A percentile compares a stretch with the other conserved stretches of the same genome.
phyloP scores from a whole-genome alignment of 2,329 filamentous ascomycete species.

The Colletotrichum echinochloae region DNA sequence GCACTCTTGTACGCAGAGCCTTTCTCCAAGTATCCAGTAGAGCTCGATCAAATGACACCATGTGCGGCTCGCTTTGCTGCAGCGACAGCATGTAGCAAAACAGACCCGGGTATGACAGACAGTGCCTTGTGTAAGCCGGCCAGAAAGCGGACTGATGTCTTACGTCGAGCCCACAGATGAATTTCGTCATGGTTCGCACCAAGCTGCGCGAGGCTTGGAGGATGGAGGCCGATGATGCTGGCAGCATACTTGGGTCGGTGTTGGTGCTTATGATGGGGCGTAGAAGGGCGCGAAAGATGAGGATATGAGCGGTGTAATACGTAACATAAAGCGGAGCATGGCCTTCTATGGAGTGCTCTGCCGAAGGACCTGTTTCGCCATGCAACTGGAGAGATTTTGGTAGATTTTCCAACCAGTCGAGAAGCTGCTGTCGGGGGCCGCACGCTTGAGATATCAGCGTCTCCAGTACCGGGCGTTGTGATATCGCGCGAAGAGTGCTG shows the following conservation, averaged over 20 bases:
- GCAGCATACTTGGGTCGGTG: not conserved
- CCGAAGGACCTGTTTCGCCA: too few species aligned
- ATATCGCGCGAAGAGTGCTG: too few species aligned
- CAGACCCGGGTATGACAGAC: not conserved
- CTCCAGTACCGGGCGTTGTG: too few species aligned
- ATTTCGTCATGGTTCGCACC: not conserved
- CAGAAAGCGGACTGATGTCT: not conserved
- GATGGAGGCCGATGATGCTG: not conserved
- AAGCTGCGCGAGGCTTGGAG: not conserved
- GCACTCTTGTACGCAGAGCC: not conserved
- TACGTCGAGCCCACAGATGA: not conserved
- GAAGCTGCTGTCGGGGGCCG: too few species aligned
- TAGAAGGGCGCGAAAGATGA: not conserved
- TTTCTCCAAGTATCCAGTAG: not conserved
- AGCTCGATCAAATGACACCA: not conserved
- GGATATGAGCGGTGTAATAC: not conserved
- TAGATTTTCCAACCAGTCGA: too few species aligned
- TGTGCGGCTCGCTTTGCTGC: not conserved
- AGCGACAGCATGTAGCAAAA: not conserved
- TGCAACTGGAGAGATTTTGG: too few species aligned
- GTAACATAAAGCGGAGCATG: not conserved
- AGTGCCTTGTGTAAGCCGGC: not conserved
- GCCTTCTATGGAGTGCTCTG: too few species aligned
- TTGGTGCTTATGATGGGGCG: not conserved
- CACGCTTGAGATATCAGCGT: too few species aligned